These are phyloP conservation scores for Schwanniomyces vanrijiae DNA, from an alignment of 805 yeast species.

Conservation along the genomic window DNA sequence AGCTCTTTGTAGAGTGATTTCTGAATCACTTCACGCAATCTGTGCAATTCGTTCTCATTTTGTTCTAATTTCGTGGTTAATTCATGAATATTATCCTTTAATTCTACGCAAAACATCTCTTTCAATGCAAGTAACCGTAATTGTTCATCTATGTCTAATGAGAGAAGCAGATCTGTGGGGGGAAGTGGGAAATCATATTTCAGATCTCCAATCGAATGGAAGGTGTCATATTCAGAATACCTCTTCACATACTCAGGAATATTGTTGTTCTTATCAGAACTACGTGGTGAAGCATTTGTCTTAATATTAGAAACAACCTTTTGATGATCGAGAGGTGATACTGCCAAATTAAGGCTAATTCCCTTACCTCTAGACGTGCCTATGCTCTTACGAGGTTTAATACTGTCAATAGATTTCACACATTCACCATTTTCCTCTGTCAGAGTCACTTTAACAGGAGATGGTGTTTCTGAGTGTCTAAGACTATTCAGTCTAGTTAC, in stretches of 20 bases:
- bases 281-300: conserved; percentile 1
- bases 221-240: neutral
- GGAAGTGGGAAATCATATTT: conserved; percentile 33
- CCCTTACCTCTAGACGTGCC: conserved; percentile 24
- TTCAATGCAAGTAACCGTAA: conserved; percentile 63
- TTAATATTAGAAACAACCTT: neutral
- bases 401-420: neutral
- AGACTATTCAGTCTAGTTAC: neutral
- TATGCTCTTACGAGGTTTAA: neutral
- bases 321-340: conserved; percentile 18
- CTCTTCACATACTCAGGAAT: conserved; percentile 5
- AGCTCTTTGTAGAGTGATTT: conserved; percentile 45
- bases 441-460: neutral
- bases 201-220: conserved; percentile 12
- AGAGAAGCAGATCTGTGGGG: conserved; percentile 23
- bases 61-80: conserved; percentile 38
- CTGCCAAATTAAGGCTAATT: conserved; percentile 31
- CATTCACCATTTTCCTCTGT: neutral
- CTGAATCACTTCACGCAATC: conserved; percentile 49
- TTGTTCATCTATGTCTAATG: conserved; percentile 49
- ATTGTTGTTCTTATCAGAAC: neutral
- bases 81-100: conserved; percentile 54
- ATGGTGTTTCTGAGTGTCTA: neutral
- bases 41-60: conserved; percentile 50
- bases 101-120: conserved; percentile 66